Evolutionary conservation across 2,329 filamentous ascomycete genomes (phyloP).

Genomic region (Aspergillus novofumigatus): DNA sequence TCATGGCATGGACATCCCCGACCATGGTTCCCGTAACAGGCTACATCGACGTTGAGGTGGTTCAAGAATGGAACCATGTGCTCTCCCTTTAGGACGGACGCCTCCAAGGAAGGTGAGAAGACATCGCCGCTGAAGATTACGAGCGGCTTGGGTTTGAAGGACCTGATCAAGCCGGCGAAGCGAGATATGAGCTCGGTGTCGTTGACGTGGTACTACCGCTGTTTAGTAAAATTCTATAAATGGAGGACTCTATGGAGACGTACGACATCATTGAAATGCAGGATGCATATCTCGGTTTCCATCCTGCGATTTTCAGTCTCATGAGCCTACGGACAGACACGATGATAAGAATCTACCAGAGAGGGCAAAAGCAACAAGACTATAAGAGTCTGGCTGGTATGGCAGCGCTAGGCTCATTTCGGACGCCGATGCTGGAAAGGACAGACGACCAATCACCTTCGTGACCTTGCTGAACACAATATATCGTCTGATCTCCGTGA

Average conservation of each 20-base stretch:
- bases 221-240: background rate
- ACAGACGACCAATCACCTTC: background rate
- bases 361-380: background rate
- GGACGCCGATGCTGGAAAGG: background rate
- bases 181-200: background rate
- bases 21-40: constrained; percentile 18
- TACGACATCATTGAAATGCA: background rate
- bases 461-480: background rate
- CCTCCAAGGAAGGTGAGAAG: constrained; percentile 16
- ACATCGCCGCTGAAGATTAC: constrained; percentile 15
- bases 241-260: background rate
- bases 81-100: constrained; percentile 13
- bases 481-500: too few species aligned
- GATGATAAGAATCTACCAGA: background rate
- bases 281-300: background rate
- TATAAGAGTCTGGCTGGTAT: background rate
- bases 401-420: background rate
- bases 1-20: background rate
- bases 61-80: constrained; percentile 15
- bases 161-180: background rate
- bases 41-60: constrained; percentile 9
- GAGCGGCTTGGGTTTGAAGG: background rate
- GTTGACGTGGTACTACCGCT: background rate
- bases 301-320: background rate
- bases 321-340: background rate